Conservation (phyloP, 371 early-diverging fungal genomes). For the Thermomucor indicae-seudaticae region DNA sequence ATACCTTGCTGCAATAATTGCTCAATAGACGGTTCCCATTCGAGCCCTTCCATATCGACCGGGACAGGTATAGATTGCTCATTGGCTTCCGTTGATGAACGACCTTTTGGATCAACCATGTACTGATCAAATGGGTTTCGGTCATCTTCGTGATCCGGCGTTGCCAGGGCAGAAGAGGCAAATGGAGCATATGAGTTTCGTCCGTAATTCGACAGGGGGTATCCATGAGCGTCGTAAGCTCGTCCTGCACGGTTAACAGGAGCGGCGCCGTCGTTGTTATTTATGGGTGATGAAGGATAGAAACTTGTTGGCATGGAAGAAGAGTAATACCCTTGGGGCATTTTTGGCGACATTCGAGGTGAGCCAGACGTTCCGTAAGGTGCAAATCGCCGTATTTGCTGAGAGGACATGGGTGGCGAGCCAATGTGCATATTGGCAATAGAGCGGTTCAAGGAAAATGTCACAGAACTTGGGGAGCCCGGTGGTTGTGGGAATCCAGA, state of each 20-base stretch:
- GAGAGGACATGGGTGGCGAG: constrained; percentile 15
- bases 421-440: constrained; percentile 30
- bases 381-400: constrained; percentile 22
- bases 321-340: constrained; percentile 11
- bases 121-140: constrained; percentile 18
- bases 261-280: constrained; percentile 1
- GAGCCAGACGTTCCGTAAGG: constrained; percentile 20
- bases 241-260: not conserved
- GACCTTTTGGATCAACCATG: not conserved
- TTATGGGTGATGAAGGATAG: constrained; percentile 6
- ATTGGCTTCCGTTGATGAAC: not conserved
- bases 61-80: no score
- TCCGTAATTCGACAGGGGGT: constrained; percentile 3
- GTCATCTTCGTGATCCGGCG: constrained; percentile 23
- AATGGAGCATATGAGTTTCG: constrained; percentile 18
- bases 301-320: constrained; percentile 10
- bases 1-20: constrained; percentile 10
- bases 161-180: constrained; percentile 20
- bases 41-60: constrained; percentile 4
- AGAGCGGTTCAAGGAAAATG: constrained; percentile 20
- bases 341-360: constrained; percentile 17
- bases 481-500: constrained; percentile 5
- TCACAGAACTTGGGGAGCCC: constrained; percentile 10
- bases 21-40: constrained; percentile 6
- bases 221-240: not conserved